Base-by-base conservation (phyloP, 2,329 filamentous ascomycete genomes). In the Monilinia aucupariae region DNA sequence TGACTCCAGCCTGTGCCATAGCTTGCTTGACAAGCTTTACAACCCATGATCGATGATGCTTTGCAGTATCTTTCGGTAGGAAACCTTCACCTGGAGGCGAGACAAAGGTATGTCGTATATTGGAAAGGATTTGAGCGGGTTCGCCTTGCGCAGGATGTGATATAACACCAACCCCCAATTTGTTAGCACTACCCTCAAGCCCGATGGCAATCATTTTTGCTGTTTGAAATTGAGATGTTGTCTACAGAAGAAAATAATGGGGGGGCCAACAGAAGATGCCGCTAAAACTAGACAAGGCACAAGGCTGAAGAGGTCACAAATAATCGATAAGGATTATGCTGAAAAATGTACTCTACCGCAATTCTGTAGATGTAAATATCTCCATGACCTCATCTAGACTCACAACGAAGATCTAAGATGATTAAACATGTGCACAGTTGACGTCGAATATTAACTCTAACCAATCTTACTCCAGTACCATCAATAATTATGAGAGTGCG, bases 101-200 rank as follows among this genome's bases (percentile, higher is more conserved):
- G 71, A 88, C 82, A 78, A 93, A 99, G 25, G 94, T 99, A 79
- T 97, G 90, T 61, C 94, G 89, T 68, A 99, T 83, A 79, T 99
- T 99, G 74, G 92, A 87, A 69, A 99, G 90, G 74, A 99, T 87
- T 68, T 81, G 78, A 25, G 88, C 83, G 34, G 78, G 76, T 61
- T 71, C 68, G 62, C 74, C 73, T 10, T 78, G 73, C 66, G 78
- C 71, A 4, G 86, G 81, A 79, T 97, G 94, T 30, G 86, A 84
- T 75, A 99, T 96, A 64, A 99, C 81, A 72, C 94, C 94, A 64
- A 97, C 88, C 69, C 93, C 94, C 59, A 99, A 86, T 78, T 99
- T 99, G 82, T 99, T 99, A 77, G 94, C 94, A 63, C 91, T 96
- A 75, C 94, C 93, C 80, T 99, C 94, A 74, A 91, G 82, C 27